Conservation (phyloP, 164 flowering plant species). For the Vitis labrusca region DNA sequence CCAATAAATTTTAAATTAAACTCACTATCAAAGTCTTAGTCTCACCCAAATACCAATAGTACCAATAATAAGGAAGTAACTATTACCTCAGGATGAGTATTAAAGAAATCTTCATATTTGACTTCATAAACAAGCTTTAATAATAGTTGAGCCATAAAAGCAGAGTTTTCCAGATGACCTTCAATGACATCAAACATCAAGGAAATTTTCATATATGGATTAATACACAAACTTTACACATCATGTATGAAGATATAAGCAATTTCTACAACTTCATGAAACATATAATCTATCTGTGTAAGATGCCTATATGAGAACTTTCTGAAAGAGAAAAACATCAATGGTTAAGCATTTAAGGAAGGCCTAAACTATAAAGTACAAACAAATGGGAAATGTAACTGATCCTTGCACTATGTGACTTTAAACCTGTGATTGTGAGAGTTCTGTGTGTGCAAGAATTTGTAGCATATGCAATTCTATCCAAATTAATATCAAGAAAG, state of each 20-base stretch:
- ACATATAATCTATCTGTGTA: slow-evolving; percentile 62
- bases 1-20: too few species aligned
- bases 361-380: neutral
- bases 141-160: slow-evolving; percentile 23
- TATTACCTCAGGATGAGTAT: slow-evolving; percentile 52
- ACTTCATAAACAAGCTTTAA: too few species aligned
- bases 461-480: too few species aligned
- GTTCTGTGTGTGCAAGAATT: too few species aligned
- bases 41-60: too few species aligned
- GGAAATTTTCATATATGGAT: slow-evolving; percentile 54
- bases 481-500: too few species aligned
- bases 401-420: too few species aligned
- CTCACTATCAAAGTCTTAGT: too few species aligned
- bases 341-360: neutral
- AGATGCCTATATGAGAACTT: slow-evolving; percentile 51
- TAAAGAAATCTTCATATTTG: slow-evolving; percentile 17
- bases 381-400: neutral
- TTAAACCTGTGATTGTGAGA: too few species aligned
- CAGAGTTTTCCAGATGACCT: slow-evolving; percentile 37
- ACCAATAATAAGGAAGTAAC: neutral
- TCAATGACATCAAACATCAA: slow-evolving; percentile 26
- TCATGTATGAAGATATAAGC: slow-evolving; percentile 56
- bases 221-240: slow-evolving; percentile 58
- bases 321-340: slow-evolving; percentile 30
- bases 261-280: slow-evolving; percentile 65